Evolutionary conservation across 768 basidiomycete genomes (phyloP), one percentile per base, ranked within the genome.

Genomic region (Mycena vulgaris): DNA sequence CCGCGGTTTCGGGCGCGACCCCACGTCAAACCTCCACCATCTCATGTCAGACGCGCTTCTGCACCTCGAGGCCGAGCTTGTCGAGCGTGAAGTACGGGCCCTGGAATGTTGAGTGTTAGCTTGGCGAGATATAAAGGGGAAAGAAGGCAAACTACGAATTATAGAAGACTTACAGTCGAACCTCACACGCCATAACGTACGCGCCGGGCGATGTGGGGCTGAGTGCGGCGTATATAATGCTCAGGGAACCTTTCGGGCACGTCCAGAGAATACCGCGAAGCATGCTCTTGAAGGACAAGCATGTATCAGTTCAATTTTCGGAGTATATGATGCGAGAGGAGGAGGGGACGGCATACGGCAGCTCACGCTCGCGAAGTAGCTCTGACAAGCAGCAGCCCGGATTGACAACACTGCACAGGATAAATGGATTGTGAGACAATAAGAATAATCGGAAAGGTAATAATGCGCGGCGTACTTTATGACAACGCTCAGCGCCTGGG

Each of bases 11-110:
- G 6, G 69, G 53, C 30, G 72, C 47, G 23, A 68, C 31, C 2
- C 59, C 40, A 1, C 35, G 48, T 58, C 66, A 68, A 27, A 68
- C 60, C 17, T 56, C 59, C 10, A 68, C 30, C 64, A 70, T 64
- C 62, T 69, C 63, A 39, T 51, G 17, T 53, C 60, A 63, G 53
- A 49, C 57, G 28, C 48, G 45, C 42, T 33, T 56, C 55, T 69
- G 55, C 16, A 63, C 7, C 31, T n/a, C 33, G 9, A 63, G 25
- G 23, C 61, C 68, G 11, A 35, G 21, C 21, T 61, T 47, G 6
- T 51, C 48, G 48, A 25, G 48, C 48, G 27, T 25, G 27, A 51
- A 40, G 39, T 40, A 40, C 39, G 39, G 39, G 39, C 39, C 10
- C 39, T 40, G 39, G 39, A 40, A 6, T 61, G 9, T n/a, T 25